Evolutionary conservation across 169 alveolate genomes (phyloP).

Genomic region (Plasmodium ovale): DNA sequence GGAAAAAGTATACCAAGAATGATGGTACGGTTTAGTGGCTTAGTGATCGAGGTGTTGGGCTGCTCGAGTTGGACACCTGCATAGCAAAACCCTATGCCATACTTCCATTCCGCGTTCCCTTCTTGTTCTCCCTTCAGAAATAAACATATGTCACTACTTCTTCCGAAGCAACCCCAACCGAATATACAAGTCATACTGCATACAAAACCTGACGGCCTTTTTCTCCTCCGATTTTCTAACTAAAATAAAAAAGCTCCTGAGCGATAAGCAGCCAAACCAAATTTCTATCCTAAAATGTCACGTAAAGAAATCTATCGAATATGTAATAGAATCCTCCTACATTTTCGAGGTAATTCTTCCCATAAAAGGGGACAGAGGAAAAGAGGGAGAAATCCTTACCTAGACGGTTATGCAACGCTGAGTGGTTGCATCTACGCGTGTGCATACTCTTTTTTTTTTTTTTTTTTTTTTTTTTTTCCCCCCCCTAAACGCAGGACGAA

Average conservation of each 20-base stretch:
- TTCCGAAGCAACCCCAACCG: constrained; percentile 43
- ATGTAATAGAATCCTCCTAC: constrained; percentile 49
- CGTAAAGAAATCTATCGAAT: constrained; percentile 37
- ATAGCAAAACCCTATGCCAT: too few species aligned
- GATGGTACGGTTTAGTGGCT: too few species aligned
- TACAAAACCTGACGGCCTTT: constrained; percentile 2
- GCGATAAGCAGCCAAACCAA: constrained; percentile 32
- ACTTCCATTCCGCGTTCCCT: not conserved
- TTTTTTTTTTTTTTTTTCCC: not conserved
- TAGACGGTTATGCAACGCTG: not conserved
- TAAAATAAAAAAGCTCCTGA: constrained; percentile 5
- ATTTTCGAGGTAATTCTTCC: constrained; percentile 19
- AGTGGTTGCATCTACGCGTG: not conserved
- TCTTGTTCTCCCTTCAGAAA: constrained; percentile 2
- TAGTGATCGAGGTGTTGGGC: too few species aligned
- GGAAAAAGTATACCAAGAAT: constrained; percentile 55
- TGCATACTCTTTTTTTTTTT: not conserved
- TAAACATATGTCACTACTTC: constrained; percentile 44
- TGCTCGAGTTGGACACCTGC: too few species aligned
- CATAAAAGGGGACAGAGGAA: not conserved
- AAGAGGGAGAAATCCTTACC: not conserved
- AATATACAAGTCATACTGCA: constrained; percentile 53
- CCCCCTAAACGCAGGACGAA: constrained; percentile 63
- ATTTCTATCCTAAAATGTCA: constrained; percentile 37
- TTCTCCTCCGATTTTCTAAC: constrained; percentile 17